Evolutionary conservation across 192 early-diverging fungal species (phyloP).

Genomic region (Podila horticola): DNA sequence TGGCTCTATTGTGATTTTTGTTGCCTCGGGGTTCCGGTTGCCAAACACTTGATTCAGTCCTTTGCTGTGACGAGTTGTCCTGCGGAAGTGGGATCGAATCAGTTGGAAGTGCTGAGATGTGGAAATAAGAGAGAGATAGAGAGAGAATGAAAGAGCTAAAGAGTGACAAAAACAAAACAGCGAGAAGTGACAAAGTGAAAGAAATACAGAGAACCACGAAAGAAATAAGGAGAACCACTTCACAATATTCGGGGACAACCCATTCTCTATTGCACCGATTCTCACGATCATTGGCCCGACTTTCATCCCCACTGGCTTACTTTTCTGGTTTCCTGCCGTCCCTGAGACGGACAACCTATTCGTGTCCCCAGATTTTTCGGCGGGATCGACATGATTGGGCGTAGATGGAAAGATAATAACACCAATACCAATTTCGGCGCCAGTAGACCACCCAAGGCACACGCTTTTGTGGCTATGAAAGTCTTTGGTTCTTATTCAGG

Average conservation of each 20-base stretch:
- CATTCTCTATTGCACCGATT: not conserved
- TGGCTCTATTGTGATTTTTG: not conserved
- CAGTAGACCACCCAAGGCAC: not conserved
- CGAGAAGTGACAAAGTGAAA: not conserved
- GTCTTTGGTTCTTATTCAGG: no score
- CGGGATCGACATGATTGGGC: conserved; percentile 1
- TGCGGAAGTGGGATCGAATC: not conserved
- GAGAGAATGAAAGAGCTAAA: not conserved
- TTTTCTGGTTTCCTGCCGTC: not conserved
- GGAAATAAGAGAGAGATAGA: not conserved
- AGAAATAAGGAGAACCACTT: no score
- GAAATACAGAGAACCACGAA: no score
- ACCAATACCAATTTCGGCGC: not conserved
- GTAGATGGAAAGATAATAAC: not conserved
- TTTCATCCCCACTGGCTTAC: not conserved
- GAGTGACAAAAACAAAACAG: not conserved
- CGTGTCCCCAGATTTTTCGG: not conserved
- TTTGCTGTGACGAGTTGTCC: not conserved
- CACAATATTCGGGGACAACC: not conserved
- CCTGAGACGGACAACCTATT: not conserved
- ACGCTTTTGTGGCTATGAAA: not conserved
- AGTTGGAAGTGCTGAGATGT: not conserved
- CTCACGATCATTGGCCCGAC: not conserved
- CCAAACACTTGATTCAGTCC: not conserved
- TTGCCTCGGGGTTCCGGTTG: not conserved